Evolutionary conservation across 202 grass and related monocot genomes (phyloP).

Genomic region (Setaria italica): DNA sequence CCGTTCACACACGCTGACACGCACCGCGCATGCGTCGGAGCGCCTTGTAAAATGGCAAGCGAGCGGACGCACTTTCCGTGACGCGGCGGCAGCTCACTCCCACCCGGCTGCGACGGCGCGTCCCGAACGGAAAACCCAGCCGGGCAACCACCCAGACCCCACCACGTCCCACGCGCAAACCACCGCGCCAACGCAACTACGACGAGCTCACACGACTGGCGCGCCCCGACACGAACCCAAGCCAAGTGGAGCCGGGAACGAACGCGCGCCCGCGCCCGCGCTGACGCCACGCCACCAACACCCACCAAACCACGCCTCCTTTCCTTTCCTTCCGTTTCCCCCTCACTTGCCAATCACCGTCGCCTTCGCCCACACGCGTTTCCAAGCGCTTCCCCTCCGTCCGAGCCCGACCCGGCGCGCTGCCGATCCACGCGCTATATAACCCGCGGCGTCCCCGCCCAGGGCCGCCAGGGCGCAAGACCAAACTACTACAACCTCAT

Average conservation of each 20-base stretch:
- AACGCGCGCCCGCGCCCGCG: background rate
- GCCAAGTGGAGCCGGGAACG: background rate
- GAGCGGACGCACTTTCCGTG: background rate
- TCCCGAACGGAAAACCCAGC: background rate
- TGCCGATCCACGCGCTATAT: constrained; percentile 17
- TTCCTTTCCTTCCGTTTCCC: too few relatives aligned
- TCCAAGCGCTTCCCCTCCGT: background rate
- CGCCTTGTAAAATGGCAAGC: constrained; percentile 12
- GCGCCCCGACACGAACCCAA: background rate
- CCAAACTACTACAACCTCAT: constrained; percentile 1
- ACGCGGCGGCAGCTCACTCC: background rate
- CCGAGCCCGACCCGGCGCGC: background rate
- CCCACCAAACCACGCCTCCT: constrained; percentile 23
- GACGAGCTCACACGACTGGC: background rate
- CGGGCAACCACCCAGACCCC: background rate
- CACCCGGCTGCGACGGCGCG: background rate
- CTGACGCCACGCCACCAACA: background rate
- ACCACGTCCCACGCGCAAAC: constrained; percentile 39
- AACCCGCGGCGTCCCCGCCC: constrained; percentile 34
- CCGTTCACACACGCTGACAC: background rate
- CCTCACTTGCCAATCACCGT: constrained; percentile 15
- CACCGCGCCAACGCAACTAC: background rate
- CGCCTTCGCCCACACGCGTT: constrained; percentile 53
- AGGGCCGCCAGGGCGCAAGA: background rate
- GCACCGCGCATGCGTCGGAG: background rate